These are phyloP conservation scores for Paecilomyces dactylethromorphus DNA, from an alignment of 2,329 filamentous ascomycete genomes.

Conservation along the genomic window DNA sequence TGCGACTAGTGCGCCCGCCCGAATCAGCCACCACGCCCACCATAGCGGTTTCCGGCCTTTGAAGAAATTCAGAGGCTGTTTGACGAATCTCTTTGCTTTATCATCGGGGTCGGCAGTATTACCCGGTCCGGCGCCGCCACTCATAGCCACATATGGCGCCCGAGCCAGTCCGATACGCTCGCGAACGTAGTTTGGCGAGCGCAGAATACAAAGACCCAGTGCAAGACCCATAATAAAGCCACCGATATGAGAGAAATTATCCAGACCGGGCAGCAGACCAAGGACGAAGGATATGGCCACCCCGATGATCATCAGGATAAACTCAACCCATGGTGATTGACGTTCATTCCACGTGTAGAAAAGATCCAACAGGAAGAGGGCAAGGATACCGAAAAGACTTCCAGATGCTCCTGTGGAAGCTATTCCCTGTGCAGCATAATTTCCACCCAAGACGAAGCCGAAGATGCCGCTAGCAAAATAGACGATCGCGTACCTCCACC, in stretches of 20 bases:
- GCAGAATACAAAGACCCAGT: slow-evolving; percentile 78
- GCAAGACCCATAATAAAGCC: slow-evolving; percentile 89
- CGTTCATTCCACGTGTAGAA: slow-evolving; percentile 88
- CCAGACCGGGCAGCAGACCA: slow-evolving; percentile 81
- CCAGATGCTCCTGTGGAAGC: slow-evolving; percentile 87
- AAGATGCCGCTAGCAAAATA: slow-evolving; percentile 92
- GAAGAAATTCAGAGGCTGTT: slow-evolving; percentile 65
- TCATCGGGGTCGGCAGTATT: slow-evolving; percentile 22
- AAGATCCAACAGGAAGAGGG: slow-evolving; percentile 79
- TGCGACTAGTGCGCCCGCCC: slow-evolving; percentile 69
- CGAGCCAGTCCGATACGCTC: slow-evolving; percentile 64
- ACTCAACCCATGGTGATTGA: slow-evolving; percentile 67
- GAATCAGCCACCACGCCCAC: slow-evolving; percentile 96
- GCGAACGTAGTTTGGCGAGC: slow-evolving; percentile 76
- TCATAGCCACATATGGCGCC: slow-evolving; percentile 65
- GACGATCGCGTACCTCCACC: slow-evolving; percentile 79
- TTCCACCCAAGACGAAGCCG: slow-evolving; percentile 89
- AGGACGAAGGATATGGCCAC: slow-evolving; percentile 86
- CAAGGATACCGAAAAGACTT: slow-evolving; percentile 84
- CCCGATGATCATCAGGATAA: slow-evolving; percentile 82
- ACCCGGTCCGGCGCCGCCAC: slow-evolving; percentile 37
- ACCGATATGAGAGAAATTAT: slow-evolving; percentile 97
- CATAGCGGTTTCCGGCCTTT: slow-evolving; percentile 86
- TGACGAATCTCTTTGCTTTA: slow-evolving; percentile 38
- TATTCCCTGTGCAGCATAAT: slow-evolving; percentile 76